Conservation (phyloP, 352 stramenopile species). For the Aphanomyces invadans region DNA sequence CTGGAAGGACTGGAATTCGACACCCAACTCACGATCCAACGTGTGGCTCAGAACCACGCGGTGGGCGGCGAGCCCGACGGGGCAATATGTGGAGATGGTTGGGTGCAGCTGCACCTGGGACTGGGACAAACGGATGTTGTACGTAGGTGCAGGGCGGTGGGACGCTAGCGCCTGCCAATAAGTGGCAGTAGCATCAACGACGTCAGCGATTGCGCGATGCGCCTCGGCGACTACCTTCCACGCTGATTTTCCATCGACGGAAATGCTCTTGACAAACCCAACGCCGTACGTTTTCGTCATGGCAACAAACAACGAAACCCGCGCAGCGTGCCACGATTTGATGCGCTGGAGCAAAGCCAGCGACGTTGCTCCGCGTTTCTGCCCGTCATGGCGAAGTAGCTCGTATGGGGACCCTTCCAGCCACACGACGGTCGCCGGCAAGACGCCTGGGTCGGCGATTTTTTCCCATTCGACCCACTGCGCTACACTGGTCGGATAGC, state of each 20-base stretch:
- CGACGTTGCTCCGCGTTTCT: too few relatives aligned
- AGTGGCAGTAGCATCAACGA: background rate
- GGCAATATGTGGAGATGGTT: background rate
- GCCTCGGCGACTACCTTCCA: slow-evolving; percentile 13
- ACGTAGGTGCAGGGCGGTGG: background rate
- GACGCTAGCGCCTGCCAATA: slow-evolving; percentile 10
- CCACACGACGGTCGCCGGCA: background rate
- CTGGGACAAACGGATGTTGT: background rate
- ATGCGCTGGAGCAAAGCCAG: slow-evolving; percentile 6
- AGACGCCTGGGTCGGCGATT: background rate
- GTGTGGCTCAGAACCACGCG: background rate
- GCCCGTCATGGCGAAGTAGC: background rate
- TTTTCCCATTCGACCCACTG: slow-evolving; percentile 1
- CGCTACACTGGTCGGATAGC: background rate
- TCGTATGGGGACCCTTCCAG: background rate
- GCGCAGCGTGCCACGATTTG: background rate
- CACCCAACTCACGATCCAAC: background rate
- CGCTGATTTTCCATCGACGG: background rate
- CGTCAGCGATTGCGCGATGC: background rate
- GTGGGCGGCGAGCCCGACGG: background rate
- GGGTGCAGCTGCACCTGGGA: slow-evolving; percentile 5
- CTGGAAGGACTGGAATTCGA: background rate
- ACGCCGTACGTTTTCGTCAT: slow-evolving; percentile 4
- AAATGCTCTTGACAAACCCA: slow-evolving; percentile 2
- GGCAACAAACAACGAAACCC: background rate